Percentiles rank a stretch among this genome's conserved stretches.
Evolutionary conservation across 768 basidiomycete genomes (phyloP).

Genomic region (Suillus alpinus): DNA sequence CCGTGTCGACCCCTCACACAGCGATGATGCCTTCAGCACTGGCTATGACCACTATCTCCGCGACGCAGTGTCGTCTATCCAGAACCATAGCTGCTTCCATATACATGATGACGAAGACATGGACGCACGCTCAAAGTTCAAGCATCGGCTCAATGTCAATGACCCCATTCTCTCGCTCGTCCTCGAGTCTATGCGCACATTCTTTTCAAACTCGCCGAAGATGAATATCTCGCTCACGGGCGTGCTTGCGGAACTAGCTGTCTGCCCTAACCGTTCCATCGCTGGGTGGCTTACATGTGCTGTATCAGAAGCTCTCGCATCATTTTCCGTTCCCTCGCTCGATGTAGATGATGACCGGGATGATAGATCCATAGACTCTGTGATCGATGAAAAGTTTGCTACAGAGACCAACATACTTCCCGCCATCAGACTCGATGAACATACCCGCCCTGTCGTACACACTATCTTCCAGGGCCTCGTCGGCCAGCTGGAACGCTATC

Average conservation of each 20-base stretch:
- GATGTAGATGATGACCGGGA: constrained; percentile 56
- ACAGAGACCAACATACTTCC: constrained; percentile 57
- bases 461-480: constrained; percentile 80
- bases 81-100: constrained; percentile 59
- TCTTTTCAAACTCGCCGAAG: constrained; percentile 85
- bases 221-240: constrained; percentile 88
- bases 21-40: constrained; percentile 74
- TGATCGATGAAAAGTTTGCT: constrained; percentile 62
- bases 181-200: constrained; percentile 67
- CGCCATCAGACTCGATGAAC: constrained; percentile 67
- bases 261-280: constrained; percentile 83
- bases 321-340: constrained; percentile 1
- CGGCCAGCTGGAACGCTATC: constrained; percentile 78
- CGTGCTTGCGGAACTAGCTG: constrained; percentile 71
- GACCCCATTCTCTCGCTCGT: constrained; percentile 73
- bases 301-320: constrained; percentile 32
- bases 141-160: constrained; percentile 76
- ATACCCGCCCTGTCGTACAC: constrained; percentile 75
- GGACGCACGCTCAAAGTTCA: constrained; percentile 39
- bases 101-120: constrained; percentile 41
- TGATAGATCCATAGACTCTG: constrained; percentile 78
- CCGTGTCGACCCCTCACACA: constrained; percentile 70
- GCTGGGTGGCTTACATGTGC: constrained; percentile 86
- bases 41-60: constrained; percentile 81
- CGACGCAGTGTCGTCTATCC: constrained; percentile 69